Conservation (phyloP, 1,284 basidiomycete genomes). For the Ganoderma lucidum region DNA sequence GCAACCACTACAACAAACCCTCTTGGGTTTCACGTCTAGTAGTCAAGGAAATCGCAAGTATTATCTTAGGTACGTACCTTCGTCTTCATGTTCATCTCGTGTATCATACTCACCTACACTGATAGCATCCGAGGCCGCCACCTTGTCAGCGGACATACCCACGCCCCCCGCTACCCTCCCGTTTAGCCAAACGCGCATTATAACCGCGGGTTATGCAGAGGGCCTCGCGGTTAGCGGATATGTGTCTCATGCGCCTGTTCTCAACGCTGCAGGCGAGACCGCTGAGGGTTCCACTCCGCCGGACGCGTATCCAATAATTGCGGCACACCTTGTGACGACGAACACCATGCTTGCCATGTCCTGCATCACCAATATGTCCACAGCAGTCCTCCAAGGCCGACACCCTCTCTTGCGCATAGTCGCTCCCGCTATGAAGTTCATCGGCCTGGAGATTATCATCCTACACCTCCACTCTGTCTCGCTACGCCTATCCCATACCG, state of each 20-base stretch:
- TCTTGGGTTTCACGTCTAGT: background rate
- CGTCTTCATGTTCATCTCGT: background rate
- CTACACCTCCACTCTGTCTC: background rate
- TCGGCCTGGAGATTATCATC: background rate
- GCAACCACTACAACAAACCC: background rate
- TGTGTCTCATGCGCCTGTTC: background rate
- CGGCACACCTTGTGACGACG: background rate
- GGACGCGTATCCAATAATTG: background rate
- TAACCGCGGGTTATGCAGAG: background rate
- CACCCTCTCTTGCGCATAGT: background rate
- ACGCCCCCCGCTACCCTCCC: background rate
- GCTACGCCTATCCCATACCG: background rate
- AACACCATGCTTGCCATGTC: background rate
- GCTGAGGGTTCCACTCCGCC: background rate
- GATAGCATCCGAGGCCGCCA: background rate
- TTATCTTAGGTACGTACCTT: background rate
- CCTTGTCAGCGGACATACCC: background rate
- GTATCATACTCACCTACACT: background rate
- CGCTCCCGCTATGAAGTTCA: background rate
- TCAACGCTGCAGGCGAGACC: background rate
- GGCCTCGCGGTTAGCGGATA: background rate
- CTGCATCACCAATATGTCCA: background rate
- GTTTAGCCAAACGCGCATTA: background rate
- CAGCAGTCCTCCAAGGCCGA: background rate
- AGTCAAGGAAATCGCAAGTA: background rate